Evolutionary conservation across 129 eudicot genomes (phyloP), one percentile per base, ranked within the genome.

Genomic region (Flaveria brownii): DNA sequence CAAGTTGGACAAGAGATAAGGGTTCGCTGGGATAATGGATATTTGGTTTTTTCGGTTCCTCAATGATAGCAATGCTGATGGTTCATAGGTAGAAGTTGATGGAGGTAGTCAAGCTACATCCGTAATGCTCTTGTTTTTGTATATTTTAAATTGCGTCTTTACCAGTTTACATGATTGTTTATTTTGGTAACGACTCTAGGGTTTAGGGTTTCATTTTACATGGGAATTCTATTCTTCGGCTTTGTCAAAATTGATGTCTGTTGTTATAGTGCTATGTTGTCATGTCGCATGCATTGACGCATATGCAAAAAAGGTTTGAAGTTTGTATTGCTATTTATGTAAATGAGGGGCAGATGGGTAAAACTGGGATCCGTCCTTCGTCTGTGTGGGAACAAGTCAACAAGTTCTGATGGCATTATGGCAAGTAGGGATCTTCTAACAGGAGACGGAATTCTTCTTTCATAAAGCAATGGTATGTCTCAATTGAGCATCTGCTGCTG

Each of bases 1-100:
- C 86, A 83, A 72, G 97, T 88, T 45, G 97, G 97, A 54, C 87
- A 78, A 70, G 97, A 91, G 87, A 84, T 91, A 77, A 91, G 82
- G 81, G 86, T 91, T 16, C 88, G 93, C 42, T 91, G 97, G 97
- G 93, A 91, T 47, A 86, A 86, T 68, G 93, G 89, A 59, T 91
- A 84, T 77, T 78, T 91, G 82, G 76, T 84, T 66, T 91, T 91
- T 82, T 91, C 97, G 42, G 93, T 91, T 76, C 91, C 91, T 71
- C 84, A 85, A 75, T 91, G 78, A 82, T 77, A 80, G 81, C 73
- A 57, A 74, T 68, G 70, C 65, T 60, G 59, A 82, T 69, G 65
- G 76, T 75, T 81, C 63, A 57, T 78, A 85, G 90, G 88, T 85
- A 62, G 72, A 42, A 63, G 60, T 77, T 76, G 71, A 73, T 36